Percentiles rank a stretch among this genome's conserved stretches.
phyloP scores from a whole-genome alignment of 2,329 filamentous ascomycete species.

The Cladorrhinum sp. region DNA sequence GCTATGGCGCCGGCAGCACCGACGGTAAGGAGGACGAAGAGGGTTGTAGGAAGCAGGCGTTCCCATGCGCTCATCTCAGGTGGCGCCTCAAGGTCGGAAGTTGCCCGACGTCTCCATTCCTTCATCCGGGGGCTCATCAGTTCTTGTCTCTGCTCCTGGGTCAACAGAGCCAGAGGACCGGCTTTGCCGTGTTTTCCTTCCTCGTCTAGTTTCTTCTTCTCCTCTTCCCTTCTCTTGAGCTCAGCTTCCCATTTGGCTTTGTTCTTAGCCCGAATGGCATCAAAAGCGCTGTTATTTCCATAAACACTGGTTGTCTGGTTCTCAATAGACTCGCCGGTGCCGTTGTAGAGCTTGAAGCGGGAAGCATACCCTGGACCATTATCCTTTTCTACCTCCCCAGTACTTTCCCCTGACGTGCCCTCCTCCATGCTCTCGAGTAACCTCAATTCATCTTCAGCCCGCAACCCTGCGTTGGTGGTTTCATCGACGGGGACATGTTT shows the following conservation, averaged over 20 bases:
- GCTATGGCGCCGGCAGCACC: constrained; percentile 43
- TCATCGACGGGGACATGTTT: constrained; percentile 56
- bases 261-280: constrained; percentile 55
- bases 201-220: constrained; percentile 38
- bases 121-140: constrained; percentile 39
- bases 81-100: constrained; percentile 49
- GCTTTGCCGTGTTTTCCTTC: constrained; percentile 36
- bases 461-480: constrained; percentile 56
- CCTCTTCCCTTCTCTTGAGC: constrained; percentile 30
- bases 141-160: constrained; percentile 35
- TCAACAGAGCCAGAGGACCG: constrained; percentile 42
- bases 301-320: constrained; percentile 46
- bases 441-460: constrained; percentile 60
- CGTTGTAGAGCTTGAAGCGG: constrained; percentile 27
- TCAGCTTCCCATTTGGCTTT: constrained; percentile 48
- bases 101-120: constrained; percentile 44
- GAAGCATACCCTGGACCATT: constrained; percentile 12
- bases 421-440: constrained; percentile 24
- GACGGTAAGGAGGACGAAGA: constrained; percentile 45
- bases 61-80: constrained; percentile 52
- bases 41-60: constrained; percentile 54
- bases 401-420: constrained; percentile 22
- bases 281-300: constrained; percentile 53
- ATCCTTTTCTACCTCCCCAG: constrained; percentile 10
- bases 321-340: constrained; percentile 27